A percentile compares a stretch with the other conserved stretches of the same genome.
phyloP scores from a whole-genome alignment of 1,284 basidiomycete species.

The Mycena sp. region DNA sequence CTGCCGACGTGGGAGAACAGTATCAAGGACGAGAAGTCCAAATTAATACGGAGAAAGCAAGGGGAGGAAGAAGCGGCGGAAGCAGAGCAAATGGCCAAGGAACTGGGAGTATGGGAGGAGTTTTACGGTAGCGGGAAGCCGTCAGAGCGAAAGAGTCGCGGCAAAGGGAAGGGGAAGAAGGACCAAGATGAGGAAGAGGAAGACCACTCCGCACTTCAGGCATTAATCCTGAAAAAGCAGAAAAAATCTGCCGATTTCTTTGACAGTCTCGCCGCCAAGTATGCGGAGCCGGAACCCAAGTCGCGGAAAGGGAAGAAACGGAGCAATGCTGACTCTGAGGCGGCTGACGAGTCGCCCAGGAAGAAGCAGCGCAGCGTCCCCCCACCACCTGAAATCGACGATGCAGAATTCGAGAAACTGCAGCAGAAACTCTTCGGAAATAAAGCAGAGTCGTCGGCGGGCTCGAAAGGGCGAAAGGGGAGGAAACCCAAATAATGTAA shows the following conservation, averaged over 20 bases:
- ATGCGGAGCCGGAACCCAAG: conserved; percentile 63
- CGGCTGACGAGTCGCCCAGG: conserved; percentile 59
- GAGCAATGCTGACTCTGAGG: conserved; percentile 48
- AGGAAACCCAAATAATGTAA: conserved; percentile 32
- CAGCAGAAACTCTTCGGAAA: conserved; percentile 70
- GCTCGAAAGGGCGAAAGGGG: conserved; percentile 48
- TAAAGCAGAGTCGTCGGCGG: conserved; percentile 47
- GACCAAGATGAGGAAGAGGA: conserved; percentile 57
- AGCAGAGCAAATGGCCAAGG: conserved; percentile 87
- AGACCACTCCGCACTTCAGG: conserved; percentile 80
- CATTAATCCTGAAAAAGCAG: conserved; percentile 84
- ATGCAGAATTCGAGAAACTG: conserved; percentile 74
- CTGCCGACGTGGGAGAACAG: conserved; percentile 78
- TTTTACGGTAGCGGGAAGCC: conserved; percentile 89
- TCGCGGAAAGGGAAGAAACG: conserved; percentile 69
- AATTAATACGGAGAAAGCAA: conserved; percentile 78
- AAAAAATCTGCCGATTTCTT: conserved; percentile 74
- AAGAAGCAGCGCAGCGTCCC: conserved; percentile 54
- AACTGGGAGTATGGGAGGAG: conserved; percentile 94
- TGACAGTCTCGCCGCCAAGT: conserved; percentile 86
- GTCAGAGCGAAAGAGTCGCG: conserved; percentile 69
- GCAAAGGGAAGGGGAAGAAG: conserved; percentile 62
- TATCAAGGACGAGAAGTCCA: conserved; percentile 83
- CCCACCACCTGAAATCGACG: conserved; percentile 69
- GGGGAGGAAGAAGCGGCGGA: conserved; percentile 85